Conservation (phyloP, 768 basidiomycete species). For the Postia placenta region DNA sequence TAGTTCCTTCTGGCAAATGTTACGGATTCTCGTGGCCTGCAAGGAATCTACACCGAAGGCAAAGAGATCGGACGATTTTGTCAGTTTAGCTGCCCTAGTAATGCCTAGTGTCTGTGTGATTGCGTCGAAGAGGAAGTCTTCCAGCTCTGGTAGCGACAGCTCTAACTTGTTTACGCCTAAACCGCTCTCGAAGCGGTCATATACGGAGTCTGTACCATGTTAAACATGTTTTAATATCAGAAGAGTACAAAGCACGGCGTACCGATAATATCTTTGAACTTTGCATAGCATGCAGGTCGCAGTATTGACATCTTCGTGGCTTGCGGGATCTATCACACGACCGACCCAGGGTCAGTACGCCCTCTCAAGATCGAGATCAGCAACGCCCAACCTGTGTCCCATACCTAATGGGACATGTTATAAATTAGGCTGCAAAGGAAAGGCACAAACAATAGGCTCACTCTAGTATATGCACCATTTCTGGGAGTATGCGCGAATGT, state of each 20-base stretch:
- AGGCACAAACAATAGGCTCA: conserved; percentile 11
- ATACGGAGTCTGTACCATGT: conserved; percentile 27
- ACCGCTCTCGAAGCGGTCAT: conserved; percentile 38
- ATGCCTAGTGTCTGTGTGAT: conserved; percentile 31
- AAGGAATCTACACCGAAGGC: conserved; percentile 49
- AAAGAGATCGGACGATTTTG: conserved; percentile 32
- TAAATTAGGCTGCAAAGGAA: neutral
- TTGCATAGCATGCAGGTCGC: conserved; percentile 42
- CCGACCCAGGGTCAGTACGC: neutral
- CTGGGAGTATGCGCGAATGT: conserved; percentile 44
- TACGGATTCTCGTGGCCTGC: conserved; percentile 46
- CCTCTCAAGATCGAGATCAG: too few relatives aligned
- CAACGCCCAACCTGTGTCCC: conserved; percentile 31
- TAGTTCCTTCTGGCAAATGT: conserved; percentile 37
- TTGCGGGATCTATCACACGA: conserved; percentile 31
- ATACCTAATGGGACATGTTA: conserved; percentile 12
- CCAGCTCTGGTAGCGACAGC: conserved; percentile 23
- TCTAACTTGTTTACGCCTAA: conserved; percentile 24
- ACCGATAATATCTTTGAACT: conserved; percentile 42
- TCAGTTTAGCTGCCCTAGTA: conserved; percentile 23
- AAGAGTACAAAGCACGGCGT: conserved; percentile 13
- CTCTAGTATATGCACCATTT: conserved; percentile 45
- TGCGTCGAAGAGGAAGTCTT: conserved; percentile 29
- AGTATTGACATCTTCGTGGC: conserved; percentile 49
- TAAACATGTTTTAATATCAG: neutral